A percentile compares a stretch with the other conserved stretches of the same genome.
Conservation (phyloP, 2,329 filamentous ascomycete species). For the Grosmannia huntii region DNA sequence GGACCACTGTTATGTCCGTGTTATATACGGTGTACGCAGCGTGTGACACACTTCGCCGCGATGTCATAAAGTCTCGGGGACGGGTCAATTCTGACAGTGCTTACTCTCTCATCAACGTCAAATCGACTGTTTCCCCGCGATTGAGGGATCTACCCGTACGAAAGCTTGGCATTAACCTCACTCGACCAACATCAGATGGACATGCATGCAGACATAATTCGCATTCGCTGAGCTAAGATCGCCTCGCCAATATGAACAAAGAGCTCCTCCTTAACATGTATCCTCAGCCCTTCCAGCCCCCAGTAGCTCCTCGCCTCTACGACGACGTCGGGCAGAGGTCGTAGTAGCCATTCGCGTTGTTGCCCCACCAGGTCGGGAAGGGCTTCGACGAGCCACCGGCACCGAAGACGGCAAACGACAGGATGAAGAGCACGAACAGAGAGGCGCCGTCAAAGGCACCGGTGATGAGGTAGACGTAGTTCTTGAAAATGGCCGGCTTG, state of each 20-base stretch:
- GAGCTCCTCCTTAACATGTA: background rate
- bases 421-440: constrained; percentile 34
- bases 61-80: background rate
- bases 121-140: background rate
- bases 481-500: constrained; percentile 35
- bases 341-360: constrained; percentile 33
- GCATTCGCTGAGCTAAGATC: background rate
- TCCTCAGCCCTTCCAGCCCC: background rate
- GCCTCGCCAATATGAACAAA: background rate
- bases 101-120: background rate
- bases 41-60: too few species aligned
- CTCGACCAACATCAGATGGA: background rate
- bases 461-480: constrained; percentile 39
- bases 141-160: background rate
- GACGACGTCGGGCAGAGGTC: constrained; percentile 29
- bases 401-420: constrained; percentile 44
- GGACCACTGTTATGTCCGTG: too few species aligned
- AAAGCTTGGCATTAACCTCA: background rate
- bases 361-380: constrained; percentile 43
- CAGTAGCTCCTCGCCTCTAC: too few species aligned
- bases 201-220: background rate
- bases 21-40: too few species aligned
- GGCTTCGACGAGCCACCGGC: constrained; percentile 25
- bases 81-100: background rate
- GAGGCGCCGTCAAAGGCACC: constrained; percentile 40